Percentiles rank a stretch among this genome's conserved stretches.
Evolutionary conservation across 805 yeast genomes (phyloP).

Genomic region (Candida ponderosae): DNA sequence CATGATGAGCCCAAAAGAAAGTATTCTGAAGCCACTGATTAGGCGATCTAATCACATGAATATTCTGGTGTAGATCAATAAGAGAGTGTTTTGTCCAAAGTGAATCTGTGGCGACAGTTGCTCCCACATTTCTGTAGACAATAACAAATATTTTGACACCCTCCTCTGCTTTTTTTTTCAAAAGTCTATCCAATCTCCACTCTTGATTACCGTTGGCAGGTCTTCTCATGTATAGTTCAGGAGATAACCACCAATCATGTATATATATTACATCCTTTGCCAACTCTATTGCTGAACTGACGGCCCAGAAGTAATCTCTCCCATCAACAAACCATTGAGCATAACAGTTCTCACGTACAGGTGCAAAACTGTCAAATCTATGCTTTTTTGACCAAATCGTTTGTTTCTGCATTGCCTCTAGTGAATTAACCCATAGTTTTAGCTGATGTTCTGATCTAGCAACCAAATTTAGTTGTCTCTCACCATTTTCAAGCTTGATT

Average conservation of each 20-base stretch:
- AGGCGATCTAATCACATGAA: conserved; percentile 90
- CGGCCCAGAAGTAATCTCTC: conserved; percentile 95
- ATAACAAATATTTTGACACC: conserved; percentile 93
- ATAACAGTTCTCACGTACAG: conserved; percentile 73
- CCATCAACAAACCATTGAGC: conserved; percentile 98
- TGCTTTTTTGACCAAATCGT: conserved; percentile 69
- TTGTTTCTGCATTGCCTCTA: conserved; percentile 57
- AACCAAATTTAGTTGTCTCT: conserved; percentile 66
- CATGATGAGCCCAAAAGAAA: conserved; percentile 99
- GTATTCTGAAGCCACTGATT: conserved; percentile 91
- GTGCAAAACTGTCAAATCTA: conserved; percentile 88
- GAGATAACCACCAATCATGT: conserved; percentile 98
- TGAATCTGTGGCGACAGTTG: conserved; percentile 90
- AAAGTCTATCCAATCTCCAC: conserved; percentile 82
- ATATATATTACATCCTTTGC: conserved; percentile 90
- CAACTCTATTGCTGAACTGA: conserved; percentile 84
- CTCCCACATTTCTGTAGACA: conserved; percentile 88
- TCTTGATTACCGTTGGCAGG: conserved; percentile 95
- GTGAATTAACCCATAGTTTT: conserved; percentile 68
- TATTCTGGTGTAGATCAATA: conserved; percentile 74
- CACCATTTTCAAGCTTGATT: conserved; percentile 61
- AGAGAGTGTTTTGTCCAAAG: conserved; percentile 91
- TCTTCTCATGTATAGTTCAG: conserved; percentile 86
- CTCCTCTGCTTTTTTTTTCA: conserved; percentile 84
- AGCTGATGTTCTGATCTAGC: conserved; percentile 61